Evolutionary conservation across 495 filamentous ascomycete genomes (phyloP).

Genomic region (Penicillium robsamsonii): DNA sequence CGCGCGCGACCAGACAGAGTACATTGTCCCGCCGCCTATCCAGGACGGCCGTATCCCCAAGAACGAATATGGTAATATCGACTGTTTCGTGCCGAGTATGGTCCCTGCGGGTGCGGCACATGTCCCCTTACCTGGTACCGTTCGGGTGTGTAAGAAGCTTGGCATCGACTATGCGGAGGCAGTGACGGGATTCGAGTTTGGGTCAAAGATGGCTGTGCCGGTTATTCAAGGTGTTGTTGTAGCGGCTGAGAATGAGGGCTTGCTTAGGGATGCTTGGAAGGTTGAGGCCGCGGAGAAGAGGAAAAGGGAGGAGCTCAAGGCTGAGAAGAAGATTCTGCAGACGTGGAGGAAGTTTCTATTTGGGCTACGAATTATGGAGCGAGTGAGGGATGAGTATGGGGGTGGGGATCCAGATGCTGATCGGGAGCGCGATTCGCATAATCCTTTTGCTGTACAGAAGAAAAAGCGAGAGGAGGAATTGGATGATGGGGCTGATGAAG

Average conservation of each 20-base stretch:
- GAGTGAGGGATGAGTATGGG: slow-evolving; percentile 78
- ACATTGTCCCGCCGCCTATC: slow-evolving; percentile 81
- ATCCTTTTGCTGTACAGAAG: slow-evolving; percentile 37
- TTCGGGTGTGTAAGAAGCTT: slow-evolving; percentile 76
- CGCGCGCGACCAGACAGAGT: slow-evolving; percentile 81
- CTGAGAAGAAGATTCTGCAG: slow-evolving; percentile 67
- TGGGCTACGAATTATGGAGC: slow-evolving; percentile 76
- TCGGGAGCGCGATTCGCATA: slow-evolving; percentile 33
- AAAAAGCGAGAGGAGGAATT: slow-evolving; percentile 7
- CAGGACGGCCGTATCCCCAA: slow-evolving; percentile 87
- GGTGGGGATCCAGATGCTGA: slow-evolving; percentile 45
- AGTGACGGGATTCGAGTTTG: slow-evolving; percentile 95
- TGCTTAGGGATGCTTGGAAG: slow-evolving; percentile 76
- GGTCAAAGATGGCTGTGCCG: slow-evolving; percentile 86
- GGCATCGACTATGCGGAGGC: slow-evolving; percentile 91
- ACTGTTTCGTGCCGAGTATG: slow-evolving; percentile 93
- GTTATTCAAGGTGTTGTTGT: slow-evolving; percentile 88
- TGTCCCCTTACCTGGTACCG: slow-evolving; percentile 72
- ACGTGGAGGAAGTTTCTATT: slow-evolving; percentile 86
- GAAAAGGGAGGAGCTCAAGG: slow-evolving; percentile 78
- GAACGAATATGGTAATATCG: slow-evolving; percentile 95
- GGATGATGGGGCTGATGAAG: slow-evolving; percentile 12
- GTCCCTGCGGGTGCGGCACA: slow-evolving; percentile 82
- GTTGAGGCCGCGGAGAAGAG: slow-evolving; percentile 76
- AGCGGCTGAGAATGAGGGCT: slow-evolving; percentile 71